Conservation (phyloP, 148 eudicot genomes). For the Pharnaceum exiguum region DNA sequence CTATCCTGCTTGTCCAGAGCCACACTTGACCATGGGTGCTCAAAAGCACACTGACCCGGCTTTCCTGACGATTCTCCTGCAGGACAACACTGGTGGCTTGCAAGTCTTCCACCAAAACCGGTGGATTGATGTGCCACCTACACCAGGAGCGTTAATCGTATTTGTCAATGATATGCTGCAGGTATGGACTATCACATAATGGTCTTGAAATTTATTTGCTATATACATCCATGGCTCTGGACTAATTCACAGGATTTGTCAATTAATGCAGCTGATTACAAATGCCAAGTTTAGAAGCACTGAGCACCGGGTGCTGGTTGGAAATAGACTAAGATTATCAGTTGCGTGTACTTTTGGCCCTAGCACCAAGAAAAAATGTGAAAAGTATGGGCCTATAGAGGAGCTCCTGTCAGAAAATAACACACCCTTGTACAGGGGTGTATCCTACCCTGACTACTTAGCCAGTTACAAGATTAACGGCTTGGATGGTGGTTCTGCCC, state of each 20-base stretch:
- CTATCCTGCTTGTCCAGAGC: constrained; percentile 55
- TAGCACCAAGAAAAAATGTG: constrained; percentile 30
- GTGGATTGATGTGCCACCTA: constrained; percentile 45
- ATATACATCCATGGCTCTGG: not conserved
- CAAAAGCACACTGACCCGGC: constrained; percentile 45
- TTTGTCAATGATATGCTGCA: constrained; percentile 54
- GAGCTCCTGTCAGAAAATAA: constrained; percentile 41
- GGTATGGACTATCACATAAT: constrained; percentile 16
- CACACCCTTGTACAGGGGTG: constrained; percentile 46
- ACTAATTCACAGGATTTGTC: constrained; percentile 1
- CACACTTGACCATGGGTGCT: constrained; percentile 41
- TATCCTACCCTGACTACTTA: constrained; percentile 36
- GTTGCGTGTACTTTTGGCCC: constrained; percentile 72
- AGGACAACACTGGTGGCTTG: constrained; percentile 44
- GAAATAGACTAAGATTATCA: constrained; percentile 62
- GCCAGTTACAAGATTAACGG: constrained; percentile 49
- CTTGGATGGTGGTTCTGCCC: constrained; percentile 48
- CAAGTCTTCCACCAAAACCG: constrained; percentile 40
- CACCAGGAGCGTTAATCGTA: constrained; percentile 31
- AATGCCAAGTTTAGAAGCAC: constrained; percentile 84
- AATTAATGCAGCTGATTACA: constrained; percentile 52
- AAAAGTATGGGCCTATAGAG: constrained; percentile 41
- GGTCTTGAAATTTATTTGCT: not conserved
- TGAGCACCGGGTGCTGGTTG: constrained; percentile 67
- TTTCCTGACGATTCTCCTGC: constrained; percentile 47